Evolutionary conservation across 2,329 filamentous ascomycete species (phyloP), one percentile per base, ranked within the genome.

Genomic region (Clonostachys rosea): DNA sequence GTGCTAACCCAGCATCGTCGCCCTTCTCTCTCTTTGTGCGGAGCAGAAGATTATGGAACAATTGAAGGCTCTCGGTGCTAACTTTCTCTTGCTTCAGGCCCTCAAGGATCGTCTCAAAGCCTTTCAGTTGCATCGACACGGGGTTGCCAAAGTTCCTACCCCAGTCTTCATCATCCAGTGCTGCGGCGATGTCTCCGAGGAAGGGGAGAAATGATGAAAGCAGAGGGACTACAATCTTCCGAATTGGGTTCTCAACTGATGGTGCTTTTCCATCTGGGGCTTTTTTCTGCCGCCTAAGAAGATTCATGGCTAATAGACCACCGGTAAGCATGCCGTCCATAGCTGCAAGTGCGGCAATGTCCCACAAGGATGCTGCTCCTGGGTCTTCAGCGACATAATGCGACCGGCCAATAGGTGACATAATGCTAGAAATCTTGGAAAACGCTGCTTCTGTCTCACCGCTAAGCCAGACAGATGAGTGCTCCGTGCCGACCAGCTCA

Each of bases 281-380:
- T 24, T 8, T 8, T 24, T 8, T 46, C 55, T 45, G 20, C 42
- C 43, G 33, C 49, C 54, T 56, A 16, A 60, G 47, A 44, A 61
- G 45, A 7, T 43, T 54, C 34, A 59, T 51, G 34, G 52, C 58
- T 13, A 54, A 48, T 20, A 60, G 52, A 1, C 49, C 52, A 4
- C 59, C 59, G 7, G 48, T 43, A 41, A 60, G 57, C 54, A 61
- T 56, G 24, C 59, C 57, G 20, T 59, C 56, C 59, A 62, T 61
- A 42, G 49, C 45, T 9, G 57, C 49, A 5, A 61, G 54, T 34
- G 56, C 50, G 4, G 59, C 59, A 10, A 55, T 46, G 42, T 62
- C 59, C 24, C 49, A 54, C n/a, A 49, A 47, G 12, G 56, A 47
- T 4, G 59, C 58, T 2, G 57, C 53, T 5, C 52, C 53, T 1